Percentiles rank a stretch among this genome's conserved stretches.
phyloP scores from a whole-genome alignment of 2,329 filamentous ascomycete genomes.

The Coniochaeta sp. region DNA sequence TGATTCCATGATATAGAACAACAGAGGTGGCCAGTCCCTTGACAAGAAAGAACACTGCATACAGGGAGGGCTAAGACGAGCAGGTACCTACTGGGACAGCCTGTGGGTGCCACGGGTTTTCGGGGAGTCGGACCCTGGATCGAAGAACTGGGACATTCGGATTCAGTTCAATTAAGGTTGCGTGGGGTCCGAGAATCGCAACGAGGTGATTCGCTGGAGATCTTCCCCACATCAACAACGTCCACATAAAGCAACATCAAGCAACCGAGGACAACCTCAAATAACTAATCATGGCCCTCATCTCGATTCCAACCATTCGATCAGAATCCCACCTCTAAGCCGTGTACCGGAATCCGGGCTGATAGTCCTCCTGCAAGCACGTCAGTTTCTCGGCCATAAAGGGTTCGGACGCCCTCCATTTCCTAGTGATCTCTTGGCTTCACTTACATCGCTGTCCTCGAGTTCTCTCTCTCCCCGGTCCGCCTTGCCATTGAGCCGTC shows the following conservation, averaged over 20 bases:
- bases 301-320: neutral
- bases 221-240: neutral
- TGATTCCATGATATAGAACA: no score
- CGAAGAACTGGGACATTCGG: neutral
- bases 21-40: no score
- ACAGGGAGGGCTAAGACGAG: no score
- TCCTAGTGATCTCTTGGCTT: constrained; percentile 3
- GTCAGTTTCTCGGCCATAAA: constrained; percentile 4
- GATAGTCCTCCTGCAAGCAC: constrained; percentile 23
- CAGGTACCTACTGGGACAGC: no score
- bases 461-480: constrained; percentile 46
- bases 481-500: constrained; percentile 38
- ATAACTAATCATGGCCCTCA: neutral
- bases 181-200: neutral
- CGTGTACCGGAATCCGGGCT: constrained; percentile 33
- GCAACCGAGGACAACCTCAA: neutral
- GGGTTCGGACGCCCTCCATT: neutral
- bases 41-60: no score
- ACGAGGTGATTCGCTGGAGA: neutral
- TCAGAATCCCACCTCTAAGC: constrained; percentile 14
- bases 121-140: no score
- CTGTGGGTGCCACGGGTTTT: no score
- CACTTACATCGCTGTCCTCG: constrained; percentile 41
- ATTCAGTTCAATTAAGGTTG: neutral
- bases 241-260: no score